Base-by-base conservation (phyloP, 768 basidiomycete species). In the Pisolithus microcarpus region DNA sequence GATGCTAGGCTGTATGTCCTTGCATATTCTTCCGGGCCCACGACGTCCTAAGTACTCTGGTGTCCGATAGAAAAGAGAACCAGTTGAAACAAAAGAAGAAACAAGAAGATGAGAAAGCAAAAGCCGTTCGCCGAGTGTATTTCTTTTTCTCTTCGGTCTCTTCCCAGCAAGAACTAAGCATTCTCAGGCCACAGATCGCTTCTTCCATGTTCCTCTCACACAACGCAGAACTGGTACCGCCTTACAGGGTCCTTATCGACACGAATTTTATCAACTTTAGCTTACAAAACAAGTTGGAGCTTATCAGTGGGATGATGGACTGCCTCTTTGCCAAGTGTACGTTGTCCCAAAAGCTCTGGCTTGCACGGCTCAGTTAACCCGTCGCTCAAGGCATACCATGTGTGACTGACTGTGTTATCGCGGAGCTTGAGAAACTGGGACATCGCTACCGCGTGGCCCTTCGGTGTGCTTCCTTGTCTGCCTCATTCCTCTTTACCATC, bases 241-340 rank as follows among this genome's bases (percentile, higher is more conserved):
- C 96, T 3, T 99, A 98, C 65, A 84, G 95, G 18, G 91, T 99
- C 24, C 81, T 99, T 37, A 91, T 99, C 53, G 96, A 99, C 69
- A 99, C 96, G 65, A 99, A 99, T 67, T 98, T 99, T 60, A 99
- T 99, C 77, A 98, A 98, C 65, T 95, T 98, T 66, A 91, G 87
- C 58, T 77, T 99, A 45, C 96, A 99, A 72, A 99, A 98, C 70
- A 96, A 97, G 68, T 72, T 99, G 57, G 96, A 99, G 67, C 78
- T 98, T 49, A 76, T 97, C 19, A 83, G 85, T 61, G 93, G 90
- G n/a, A 97, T 99, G 96, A 98, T 99, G 96, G 96, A 99, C 63
- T 95, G 92, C 62, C 75, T 98, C 15, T 96, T 91, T 68, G 96
- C 96, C 11, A 98, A 99, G 74, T 97, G 95, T 95, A 58, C 51